Evolutionary conservation across 306 rosid species (phyloP).

Genomic region (Hippophae rhamnoides): DNA sequence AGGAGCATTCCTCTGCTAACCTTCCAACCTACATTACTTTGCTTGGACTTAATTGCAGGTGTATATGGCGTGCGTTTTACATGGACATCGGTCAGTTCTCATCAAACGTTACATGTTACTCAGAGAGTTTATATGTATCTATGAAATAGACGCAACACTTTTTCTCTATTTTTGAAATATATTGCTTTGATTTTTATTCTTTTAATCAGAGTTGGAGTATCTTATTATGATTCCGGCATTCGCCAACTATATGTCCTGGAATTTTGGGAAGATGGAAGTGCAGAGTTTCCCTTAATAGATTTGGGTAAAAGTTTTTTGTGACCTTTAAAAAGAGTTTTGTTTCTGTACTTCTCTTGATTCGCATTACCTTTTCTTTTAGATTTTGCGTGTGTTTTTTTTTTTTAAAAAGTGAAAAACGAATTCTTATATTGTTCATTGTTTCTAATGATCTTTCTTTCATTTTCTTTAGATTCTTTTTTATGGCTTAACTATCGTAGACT

Average conservation of each 20-base stretch:
- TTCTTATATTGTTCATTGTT: background rate
- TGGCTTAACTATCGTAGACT: conserved; percentile 4
- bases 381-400: background rate
- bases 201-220: conserved; percentile 66
- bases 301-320: conserved; percentile 46
- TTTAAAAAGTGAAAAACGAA: background rate
- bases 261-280: conserved; percentile 88
- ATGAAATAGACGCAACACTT: conserved; percentile 15
- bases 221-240: conserved; percentile 79
- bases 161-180: background rate
- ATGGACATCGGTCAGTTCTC: conserved; percentile 59
- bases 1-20: background rate
- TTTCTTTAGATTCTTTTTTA: background rate
- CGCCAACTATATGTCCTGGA: conserved; percentile 86
- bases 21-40: conserved; percentile 1
- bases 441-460: background rate
- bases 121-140: background rate
- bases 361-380: conserved; percentile 6
- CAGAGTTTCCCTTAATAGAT: conserved; percentile 72
- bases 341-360: conserved; percentile 15
- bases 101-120: conserved; percentile 4
- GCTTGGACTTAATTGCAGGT: conserved; percentile 41
- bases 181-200: background rate
- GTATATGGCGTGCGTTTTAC: conserved; percentile 83
- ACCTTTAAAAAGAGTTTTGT: conserved; percentile 17